Evolutionary conservation across 345 rosid species (phyloP), one percentile per base, ranked within the genome.

Genomic region (Arabidopsis suecica): DNA sequence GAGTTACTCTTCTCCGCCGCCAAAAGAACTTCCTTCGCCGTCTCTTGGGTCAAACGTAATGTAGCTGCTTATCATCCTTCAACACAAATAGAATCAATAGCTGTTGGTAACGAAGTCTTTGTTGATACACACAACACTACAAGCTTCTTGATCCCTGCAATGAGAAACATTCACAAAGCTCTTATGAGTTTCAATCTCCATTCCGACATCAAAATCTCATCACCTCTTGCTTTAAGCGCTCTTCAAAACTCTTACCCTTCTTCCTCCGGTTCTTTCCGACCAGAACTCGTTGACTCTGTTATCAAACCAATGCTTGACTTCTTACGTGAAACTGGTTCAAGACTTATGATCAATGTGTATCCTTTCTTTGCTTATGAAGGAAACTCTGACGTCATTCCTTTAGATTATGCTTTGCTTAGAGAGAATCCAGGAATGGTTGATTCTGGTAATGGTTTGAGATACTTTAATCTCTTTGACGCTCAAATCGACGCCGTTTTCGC

Each of bases 401-500:
- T 92, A 6, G 97, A 90, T 30, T 95, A 95, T 77, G 97, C 99
- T 61, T 75, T 95, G 73, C 86, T 95, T 36, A 78, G 94, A 40
- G 96, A 95, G 54, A 95, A 95, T 61, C 97, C 99, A 1, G 98
- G 99, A 37, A 90, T 88, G 20, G 93, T 86, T 47, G 99, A 95
- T 69, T 32, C 97, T 8, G 89, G 96, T 9, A 95, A 90, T 40
- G 98, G 99, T 44, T 59, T 88, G 2, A 69, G 96, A 0, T 95
- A 95, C 68, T 88, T 86, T n/a, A 92, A 77, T 67, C 90, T 95
- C 53, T 95, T 95, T 18, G 99, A 95, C 50, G 99, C 99, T 36
- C 98, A 95, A 69, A 82, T 95, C 78, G 99, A 95, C 76, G 98
- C 99, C 76, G 98, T 95, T 59, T 95, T 90, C 36, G 96, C 99